Evolutionary conservation across 2,329 filamentous ascomycete genomes (phyloP), one percentile per base, ranked within the genome.

Genomic region (Fusarium pilosicola): DNA sequence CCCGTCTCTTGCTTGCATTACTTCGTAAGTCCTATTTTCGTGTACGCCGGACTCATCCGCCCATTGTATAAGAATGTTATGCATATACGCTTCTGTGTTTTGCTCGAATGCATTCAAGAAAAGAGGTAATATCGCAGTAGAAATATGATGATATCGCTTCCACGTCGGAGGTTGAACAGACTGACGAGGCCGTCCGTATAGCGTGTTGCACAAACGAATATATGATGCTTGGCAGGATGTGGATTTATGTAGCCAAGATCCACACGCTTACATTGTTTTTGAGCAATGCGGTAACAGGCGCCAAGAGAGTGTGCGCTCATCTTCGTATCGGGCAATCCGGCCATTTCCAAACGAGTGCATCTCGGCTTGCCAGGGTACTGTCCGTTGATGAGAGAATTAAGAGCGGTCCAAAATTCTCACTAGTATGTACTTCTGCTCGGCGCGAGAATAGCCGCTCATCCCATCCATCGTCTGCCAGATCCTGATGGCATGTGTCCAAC

Each of bases 1-100:
- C 51, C 51, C 44, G 46, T 70, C 34, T 52, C 52, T 41, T 69
- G 65, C 68, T 56, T 58, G 65, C 72, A 75, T 75, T 75, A 75
- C 62, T 68, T 75, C 73, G 57, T 71, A 48, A 71, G 59, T 64
- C 70, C 70, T 52, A 48, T 57, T 60, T 62, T 70, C 73, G 70
- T 75, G 59, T 75, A 60, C 65, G 39, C 36, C 44, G 65, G 65
- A 64, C 62, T 68, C 55, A 39, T 60, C 51, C 54, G 54, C 65
- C 45, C 44, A 36, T 39, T 52, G 54, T 67, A 48, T 70, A 34
- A 65, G n/a, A 57, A 45, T 57, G 44, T 46, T 58, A 51, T 73
- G 57, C 60, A 51, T 62, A 48, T 71, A 30, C 26, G 55, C 49
- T 60, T 64, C 60, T 52, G 41, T 52, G 49, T 62, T 44, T 59